Conservation (phyloP, 148 eudicot species). For the Rhododendron molle region DNA sequence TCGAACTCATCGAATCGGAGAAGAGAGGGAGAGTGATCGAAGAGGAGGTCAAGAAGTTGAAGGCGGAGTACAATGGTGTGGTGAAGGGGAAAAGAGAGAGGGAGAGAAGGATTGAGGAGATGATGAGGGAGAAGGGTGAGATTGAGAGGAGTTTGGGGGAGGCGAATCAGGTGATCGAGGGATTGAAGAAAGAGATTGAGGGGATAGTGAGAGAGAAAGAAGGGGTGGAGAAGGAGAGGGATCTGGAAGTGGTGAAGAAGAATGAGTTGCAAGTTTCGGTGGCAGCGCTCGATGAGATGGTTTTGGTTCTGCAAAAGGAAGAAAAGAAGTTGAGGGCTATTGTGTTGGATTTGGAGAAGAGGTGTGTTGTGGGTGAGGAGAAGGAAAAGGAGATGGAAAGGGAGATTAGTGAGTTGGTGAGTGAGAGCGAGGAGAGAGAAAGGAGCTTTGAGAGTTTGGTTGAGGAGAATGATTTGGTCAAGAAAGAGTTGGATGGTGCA, state of each 20-base stretch:
- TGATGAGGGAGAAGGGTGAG: constrained; percentile 26
- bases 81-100: constrained; percentile 28
- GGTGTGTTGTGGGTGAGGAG: constrained; percentile 22
- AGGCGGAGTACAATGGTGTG: constrained; percentile 12
- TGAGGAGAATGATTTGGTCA: constrained; percentile 29
- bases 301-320: constrained; percentile 28
- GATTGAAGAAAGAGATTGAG: constrained; percentile 28
- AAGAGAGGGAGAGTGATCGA: constrained; percentile 17
- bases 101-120: constrained; percentile 26
- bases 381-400: constrained; percentile 22
- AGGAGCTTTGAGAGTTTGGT: constrained; percentile 25
- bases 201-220: constrained; percentile 30
- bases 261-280: constrained; percentile 35
- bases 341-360: constrained; percentile 47
- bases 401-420: constrained; percentile 26
- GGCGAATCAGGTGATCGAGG: constrained; percentile 25
- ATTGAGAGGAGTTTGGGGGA: constrained; percentile 26
- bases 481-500: constrained; percentile 21
- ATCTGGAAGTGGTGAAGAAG: constrained; percentile 15
- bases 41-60: constrained; percentile 25
- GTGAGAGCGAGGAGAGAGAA: constrained; percentile 37
- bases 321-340: constrained; percentile 23
- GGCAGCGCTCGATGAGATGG: constrained; percentile 22
- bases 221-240: constrained; percentile 28
- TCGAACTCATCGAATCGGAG: constrained; percentile 29